Percentiles rank a stretch among this genome's conserved stretches.
phyloP scores from a whole-genome alignment of 345 rosid species.

The Physaria fendleri region DNA sequence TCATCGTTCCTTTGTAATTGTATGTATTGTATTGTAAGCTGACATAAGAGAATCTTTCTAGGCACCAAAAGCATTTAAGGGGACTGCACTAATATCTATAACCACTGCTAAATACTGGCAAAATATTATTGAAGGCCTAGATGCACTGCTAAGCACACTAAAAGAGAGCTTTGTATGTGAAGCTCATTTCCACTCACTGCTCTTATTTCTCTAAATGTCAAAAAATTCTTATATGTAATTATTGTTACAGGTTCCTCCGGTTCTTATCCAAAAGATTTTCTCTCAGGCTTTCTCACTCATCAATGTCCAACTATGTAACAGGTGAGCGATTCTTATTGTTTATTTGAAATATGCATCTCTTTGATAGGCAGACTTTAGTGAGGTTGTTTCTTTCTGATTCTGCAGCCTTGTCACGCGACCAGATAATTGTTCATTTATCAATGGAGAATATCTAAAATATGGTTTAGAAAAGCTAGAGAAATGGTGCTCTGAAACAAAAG shows the following conservation, averaged over 20 bases:
- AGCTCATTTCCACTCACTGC: constrained; percentile 6
- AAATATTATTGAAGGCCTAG: constrained; percentile 70
- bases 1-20: not conserved
- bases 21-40: constrained; percentile 1
- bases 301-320: constrained; percentile 82
- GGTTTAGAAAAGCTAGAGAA: constrained; percentile 92
- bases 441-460: constrained; percentile 88
- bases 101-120: constrained; percentile 91
- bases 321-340: constrained; percentile 36
- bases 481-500: constrained; percentile 87
- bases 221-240: constrained; percentile 20
- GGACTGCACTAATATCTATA: constrained; percentile 37
- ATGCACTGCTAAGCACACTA: constrained; percentile 64
- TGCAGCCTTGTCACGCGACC: constrained; percentile 90
- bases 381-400: constrained; percentile 19
- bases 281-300: constrained; percentile 85
- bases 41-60: constrained; percentile 23
- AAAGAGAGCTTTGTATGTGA: constrained; percentile 79
- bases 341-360: not conserved
- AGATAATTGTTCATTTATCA: constrained; percentile 94
- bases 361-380: not conserved
- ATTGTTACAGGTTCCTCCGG: constrained; percentile 67
- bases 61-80: constrained; percentile 88
- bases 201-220: constrained; percentile 7
- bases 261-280: constrained; percentile 84